These are phyloP conservation scores for Sicyos edulis DNA, from an alignment of 306 rosid genomes.

Conservation along the genomic window DNA sequence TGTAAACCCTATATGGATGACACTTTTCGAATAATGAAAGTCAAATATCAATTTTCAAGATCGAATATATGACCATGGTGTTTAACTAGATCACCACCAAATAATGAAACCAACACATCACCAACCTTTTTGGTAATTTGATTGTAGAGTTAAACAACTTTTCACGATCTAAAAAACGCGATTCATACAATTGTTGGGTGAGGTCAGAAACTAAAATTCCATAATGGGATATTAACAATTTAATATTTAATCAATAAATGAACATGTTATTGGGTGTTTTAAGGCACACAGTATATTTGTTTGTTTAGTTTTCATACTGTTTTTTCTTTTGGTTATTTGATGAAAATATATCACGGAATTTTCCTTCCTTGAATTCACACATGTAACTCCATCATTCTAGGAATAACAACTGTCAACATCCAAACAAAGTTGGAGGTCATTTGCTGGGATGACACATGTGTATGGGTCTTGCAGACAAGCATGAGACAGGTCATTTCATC, in stretches of 20 bases:
- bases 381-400: not conserved
- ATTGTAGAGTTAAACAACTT: not conserved
- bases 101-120: no score
- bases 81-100: no score
- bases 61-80: no score
- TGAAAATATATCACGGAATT: not conserved
- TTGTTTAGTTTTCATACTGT: not conserved
- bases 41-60: no score
- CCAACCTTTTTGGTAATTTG: no score
- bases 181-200: not conserved
- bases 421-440: constrained; percentile 7
- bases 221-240: not conserved
- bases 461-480: not conserved
- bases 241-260: not conserved
- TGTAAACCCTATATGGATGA: no score
- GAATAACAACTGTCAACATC: not conserved
- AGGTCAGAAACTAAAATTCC: not conserved
- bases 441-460: not conserved
- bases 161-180: not conserved
- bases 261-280: not conserved
- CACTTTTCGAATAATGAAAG: no score
- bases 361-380: no score
- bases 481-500: constrained; percentile 4
- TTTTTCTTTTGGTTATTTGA: not conserved
- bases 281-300: not conserved